Evolutionary conservation across 2,329 filamentous ascomycete species (phyloP), one percentile per base, ranked within the genome.

Genomic region (Aspergillus felis): DNA sequence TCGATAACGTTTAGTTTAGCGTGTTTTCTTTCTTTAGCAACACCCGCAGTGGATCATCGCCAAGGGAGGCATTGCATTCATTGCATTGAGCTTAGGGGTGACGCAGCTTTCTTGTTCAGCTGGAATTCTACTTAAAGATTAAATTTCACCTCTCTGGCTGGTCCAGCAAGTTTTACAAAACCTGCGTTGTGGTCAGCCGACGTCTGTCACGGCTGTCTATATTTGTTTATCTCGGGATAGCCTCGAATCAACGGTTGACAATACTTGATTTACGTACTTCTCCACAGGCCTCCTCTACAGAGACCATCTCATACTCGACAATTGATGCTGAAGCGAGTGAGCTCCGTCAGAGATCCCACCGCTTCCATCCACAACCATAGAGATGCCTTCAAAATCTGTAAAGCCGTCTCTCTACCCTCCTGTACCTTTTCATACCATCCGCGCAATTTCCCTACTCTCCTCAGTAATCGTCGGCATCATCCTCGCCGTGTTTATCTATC

Each of bases 401-500:
- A 70, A 73, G 53, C 71, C 73, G 4, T 78, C 76, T n/a, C 65
- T 68, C 48, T 79, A 79, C 57, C 72, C 74, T 22, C 46, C 68
- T 2, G 54, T 75, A 9, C 66, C 74, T 4, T 79, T 78, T 56
- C 74, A 79, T 59, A 47, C 68, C 29, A 71, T 78, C 25, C 71
- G 76, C 29, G 58, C 69, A 20, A 51, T 71, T 24, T 64, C 66
- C 47, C 76, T 84, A 51, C 74, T 82, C 32, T 86, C 83, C 12
- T 76, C 84, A 8, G 69, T 81, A 44, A 73, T 85, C 22, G 82
- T 85, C 55, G 78, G 77, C 4, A 75, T 73, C 29, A 82, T 86
- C 52, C 78, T 85, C 69, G 73, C 74, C 57, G 82, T 80, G 61
- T 86, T 86, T 70, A 78, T 82, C 60, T 80, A 75, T 61, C 79